These are phyloP conservation scores for Parsonsia alboflavescens DNA, from an alignment of 257 asterid genomes.

Conservation along the genomic window DNA sequence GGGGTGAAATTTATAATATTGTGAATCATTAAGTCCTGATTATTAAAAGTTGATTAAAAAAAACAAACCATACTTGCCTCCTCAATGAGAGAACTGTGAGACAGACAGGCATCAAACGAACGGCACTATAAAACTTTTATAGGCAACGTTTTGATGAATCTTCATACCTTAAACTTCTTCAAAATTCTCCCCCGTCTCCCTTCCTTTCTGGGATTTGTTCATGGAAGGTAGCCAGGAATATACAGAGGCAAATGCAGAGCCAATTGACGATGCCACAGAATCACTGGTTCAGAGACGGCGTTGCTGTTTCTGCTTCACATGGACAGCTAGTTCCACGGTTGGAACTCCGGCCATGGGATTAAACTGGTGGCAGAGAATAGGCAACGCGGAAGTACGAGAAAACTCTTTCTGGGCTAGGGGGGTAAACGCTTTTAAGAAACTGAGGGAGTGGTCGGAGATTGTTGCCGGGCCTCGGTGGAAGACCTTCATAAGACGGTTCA, in stretches of 20 bases:
- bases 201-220: neutral
- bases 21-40: too few relatives aligned
- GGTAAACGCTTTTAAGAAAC: conserved; percentile 49
- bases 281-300: conserved; percentile 36
- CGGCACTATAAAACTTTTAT: too few relatives aligned
- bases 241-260: conserved; percentile 29
- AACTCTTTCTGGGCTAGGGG: conserved; percentile 50
- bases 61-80: neutral
- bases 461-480: conserved; percentile 87
- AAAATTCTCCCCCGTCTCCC: neutral
- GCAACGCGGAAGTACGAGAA: conserved; percentile 15
- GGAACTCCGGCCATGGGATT: conserved; percentile 22
- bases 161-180: neutral
- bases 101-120: too few relatives aligned
- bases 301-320: conserved; percentile 48
- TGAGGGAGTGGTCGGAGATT: conserved; percentile 87
- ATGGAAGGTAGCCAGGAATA: conserved; percentile 41
- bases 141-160: too few relatives aligned
- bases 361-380: conserved; percentile 54
- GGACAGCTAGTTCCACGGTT: conserved; percentile 28
- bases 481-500: conserved; percentile 76
- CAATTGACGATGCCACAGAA: conserved; percentile 32
- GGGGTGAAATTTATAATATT: too few relatives aligned
- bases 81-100: neutral
- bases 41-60: too few relatives aligned